Conservation (phyloP, 257 asterid genomes). For the Galeopsis tetrahit region DNA sequence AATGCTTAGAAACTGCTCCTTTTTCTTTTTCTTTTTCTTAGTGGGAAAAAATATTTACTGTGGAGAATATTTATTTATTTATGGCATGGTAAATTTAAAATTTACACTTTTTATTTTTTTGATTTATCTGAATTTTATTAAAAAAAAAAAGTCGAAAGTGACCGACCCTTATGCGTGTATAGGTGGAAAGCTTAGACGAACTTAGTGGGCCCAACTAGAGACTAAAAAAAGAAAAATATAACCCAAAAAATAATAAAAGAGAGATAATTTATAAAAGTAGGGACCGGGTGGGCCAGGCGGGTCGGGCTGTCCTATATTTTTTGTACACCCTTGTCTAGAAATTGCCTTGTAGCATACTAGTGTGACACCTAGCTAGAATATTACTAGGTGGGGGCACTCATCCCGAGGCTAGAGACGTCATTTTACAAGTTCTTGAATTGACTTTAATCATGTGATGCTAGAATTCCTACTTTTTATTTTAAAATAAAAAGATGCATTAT, state of each 20-base stretch:
- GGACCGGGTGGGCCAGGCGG: constrained; percentile 27
- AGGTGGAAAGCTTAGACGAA: neutral
- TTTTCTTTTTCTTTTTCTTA: neutral
- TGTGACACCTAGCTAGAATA: neutral
- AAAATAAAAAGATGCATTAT: neutral
- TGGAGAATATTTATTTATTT: neutral
- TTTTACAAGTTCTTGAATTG: neutral
- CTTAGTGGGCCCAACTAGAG: constrained; percentile 17
- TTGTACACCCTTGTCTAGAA: neutral
- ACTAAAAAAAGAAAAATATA: neutral
- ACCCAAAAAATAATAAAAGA: neutral
- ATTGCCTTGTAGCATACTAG: no score
- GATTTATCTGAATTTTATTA: neutral
- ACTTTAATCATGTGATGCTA: neutral
- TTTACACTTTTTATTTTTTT: neutral
- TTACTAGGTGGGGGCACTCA: neutral
- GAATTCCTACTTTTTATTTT: neutral
- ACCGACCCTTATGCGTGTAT: no score
- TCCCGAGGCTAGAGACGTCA: constrained; percentile 25
- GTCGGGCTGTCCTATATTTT: no score
- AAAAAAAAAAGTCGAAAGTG: neutral
- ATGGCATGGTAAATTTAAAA: neutral
- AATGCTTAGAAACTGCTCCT: no score
- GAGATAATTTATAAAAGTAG: neutral
- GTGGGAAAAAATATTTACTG: constrained; percentile 7